Conservation (phyloP, 768 basidiomycete genomes). For the Botryobasidium botryosum region DNA sequence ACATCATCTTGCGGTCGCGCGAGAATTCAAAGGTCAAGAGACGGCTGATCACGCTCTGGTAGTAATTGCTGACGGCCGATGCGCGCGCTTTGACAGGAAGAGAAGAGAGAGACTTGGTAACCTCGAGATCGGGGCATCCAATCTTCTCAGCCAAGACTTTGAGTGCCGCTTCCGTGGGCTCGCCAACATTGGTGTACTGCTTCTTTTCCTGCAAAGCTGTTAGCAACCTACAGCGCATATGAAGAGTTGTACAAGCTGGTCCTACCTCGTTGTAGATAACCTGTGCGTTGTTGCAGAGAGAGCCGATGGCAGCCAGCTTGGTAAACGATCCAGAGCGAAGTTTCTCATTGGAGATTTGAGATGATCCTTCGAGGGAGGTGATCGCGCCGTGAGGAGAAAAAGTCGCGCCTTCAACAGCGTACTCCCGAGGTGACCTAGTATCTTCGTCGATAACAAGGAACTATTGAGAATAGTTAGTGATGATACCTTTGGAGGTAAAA, state of each 20-base stretch:
- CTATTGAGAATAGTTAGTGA: no score
- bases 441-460: conserved; percentile 55
- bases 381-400: conserved; percentile 76
- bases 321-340: conserved; percentile 48
- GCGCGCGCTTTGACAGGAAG: conserved; percentile 48
- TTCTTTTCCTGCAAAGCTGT: conserved; percentile 46
- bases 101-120: conserved; percentile 37
- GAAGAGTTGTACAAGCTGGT: neutral
- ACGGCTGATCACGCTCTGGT: conserved; percentile 57
- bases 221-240: neutral
- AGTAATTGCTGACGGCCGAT: conserved; percentile 70
- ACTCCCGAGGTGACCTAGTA: conserved; percentile 40
- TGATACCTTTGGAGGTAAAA: no score
- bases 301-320: conserved; percentile 76
- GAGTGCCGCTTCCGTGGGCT: conserved; percentile 94
- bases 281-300: conserved; percentile 91
- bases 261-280: conserved; percentile 67
- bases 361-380: conserved; percentile 45
- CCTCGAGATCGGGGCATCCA: conserved; percentile 45
- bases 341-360: conserved; percentile 30
- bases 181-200: conserved; percentile 69
- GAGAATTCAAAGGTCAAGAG: conserved; percentile 95
- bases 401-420: conserved; percentile 77
- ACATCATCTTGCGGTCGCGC: conserved; percentile 98
- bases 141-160: conserved; percentile 93